These are phyloP conservation scores for Termitomyces sp. DNA, from an alignment of 768 basidiomycete species.

Conservation along the genomic window DNA sequence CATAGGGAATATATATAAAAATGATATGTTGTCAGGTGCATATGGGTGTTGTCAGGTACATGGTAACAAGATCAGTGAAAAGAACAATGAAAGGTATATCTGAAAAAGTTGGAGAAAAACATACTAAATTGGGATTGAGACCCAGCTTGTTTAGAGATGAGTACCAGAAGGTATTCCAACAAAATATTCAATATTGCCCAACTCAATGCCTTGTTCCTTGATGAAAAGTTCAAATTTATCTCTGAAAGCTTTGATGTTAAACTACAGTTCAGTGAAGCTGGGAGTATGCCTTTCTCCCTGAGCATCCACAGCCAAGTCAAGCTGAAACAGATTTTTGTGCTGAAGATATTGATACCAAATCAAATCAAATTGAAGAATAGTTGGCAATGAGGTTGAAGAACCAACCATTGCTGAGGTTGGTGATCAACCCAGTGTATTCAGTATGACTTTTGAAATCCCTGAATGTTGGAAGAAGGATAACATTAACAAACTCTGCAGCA, in stretches of 20 bases:
- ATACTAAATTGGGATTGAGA: too few species aligned
- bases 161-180: too few species aligned
- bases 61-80: too few species aligned
- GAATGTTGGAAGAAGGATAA: slow-evolving; percentile 10
- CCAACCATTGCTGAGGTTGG: slow-evolving; percentile 6
- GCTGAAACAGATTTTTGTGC: slow-evolving; percentile 5
- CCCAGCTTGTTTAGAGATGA: too few species aligned
- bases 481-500: slow-evolving; percentile 7
- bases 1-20: too few species aligned
- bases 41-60: too few species aligned
- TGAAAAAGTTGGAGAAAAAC: too few species aligned
- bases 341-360: neutral
- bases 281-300: neutral
- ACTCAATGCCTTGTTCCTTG: slow-evolving; percentile 4
- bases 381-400: neutral
- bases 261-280: slow-evolving; percentile 5
- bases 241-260: slow-evolving; percentile 4
- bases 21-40: too few species aligned
- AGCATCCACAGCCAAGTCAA: neutral
- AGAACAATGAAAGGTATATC: too few species aligned
- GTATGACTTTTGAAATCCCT: neutral
- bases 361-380: neutral
- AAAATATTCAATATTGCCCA: neutral
- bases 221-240: slow-evolving; percentile 7
- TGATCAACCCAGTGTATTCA: neutral